Base-by-base conservation (phyloP, 805 yeast species). In the Candida vaughaniae region DNA sequence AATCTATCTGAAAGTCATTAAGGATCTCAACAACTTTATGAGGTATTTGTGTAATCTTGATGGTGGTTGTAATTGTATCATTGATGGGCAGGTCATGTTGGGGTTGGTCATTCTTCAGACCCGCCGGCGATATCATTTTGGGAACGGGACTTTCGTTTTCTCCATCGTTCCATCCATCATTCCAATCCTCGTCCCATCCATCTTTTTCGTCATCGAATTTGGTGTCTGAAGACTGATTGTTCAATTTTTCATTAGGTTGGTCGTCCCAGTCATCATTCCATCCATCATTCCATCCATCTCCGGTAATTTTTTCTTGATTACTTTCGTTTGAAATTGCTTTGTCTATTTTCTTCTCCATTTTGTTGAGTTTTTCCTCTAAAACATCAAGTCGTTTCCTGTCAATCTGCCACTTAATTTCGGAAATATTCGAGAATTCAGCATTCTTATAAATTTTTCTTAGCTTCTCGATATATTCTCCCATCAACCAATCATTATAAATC, bases 381-480 rank as follows among this genome's bases (percentile, higher is more conserved):
- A 30, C 34, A 19, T 33, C 34, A 4, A 34, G 27, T 29, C 49
- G 29, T 14, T 38, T 30, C 15, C 38, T 16, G 20, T 46, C 47
- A 20, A 31, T 33, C 11, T 32, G 35, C 26, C 41, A 36, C 22
- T 52, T 52, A 16, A 51, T 42, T 20, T 47, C 50, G 10, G 39
- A 38, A 15, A 45, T 35, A 4, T 29, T 22, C 4, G 34, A 20
- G 26, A 51, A 41, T 19, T 49, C 45, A n/a, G 34, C 31, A 19
- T 26, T 43, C 16, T 30, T 38, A 36, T 56, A 59, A 3, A 47
- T 36, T 3, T 35, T 28, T 25, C 67, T 48, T 14, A 66, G 50
- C 33, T 46, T 45, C 27, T 60, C 53, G 25, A 67, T 58, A 41
- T 55, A 64, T 28, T 55, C 57, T 29, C 63, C 65, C 10, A 55